Evolutionary conservation across 2,329 filamentous ascomycete species (phyloP).

Genomic region (Neofusicoccum laricinum): DNA sequence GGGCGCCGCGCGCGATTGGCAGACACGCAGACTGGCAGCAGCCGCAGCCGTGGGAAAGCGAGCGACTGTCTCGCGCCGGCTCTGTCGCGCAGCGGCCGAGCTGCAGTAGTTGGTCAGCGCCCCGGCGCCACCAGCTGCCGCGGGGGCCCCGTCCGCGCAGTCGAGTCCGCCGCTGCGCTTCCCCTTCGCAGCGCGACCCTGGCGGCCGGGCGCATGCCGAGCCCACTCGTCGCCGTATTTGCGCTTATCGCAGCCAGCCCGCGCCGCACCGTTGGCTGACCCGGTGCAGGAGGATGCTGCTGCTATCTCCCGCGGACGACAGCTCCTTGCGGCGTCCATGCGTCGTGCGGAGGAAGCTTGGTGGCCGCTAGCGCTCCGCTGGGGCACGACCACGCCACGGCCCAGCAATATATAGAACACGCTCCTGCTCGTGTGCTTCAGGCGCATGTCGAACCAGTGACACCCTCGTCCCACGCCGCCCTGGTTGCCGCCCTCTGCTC

Average conservation of each 20-base stretch:
- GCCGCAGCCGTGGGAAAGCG: neutral
- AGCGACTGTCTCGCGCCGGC: neutral
- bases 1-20: neutral
- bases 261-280: neutral
- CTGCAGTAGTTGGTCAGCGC: neutral
- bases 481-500: neutral
- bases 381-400: conserved; percentile 11
- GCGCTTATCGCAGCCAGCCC: neutral
- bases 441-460: neutral
- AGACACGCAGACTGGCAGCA: neutral
- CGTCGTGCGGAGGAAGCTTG: conserved; percentile 6
- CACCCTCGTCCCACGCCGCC: neutral
- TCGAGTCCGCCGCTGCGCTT: no score
- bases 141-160: neutral
- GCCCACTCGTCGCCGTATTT: neutral
- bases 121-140: neutral
- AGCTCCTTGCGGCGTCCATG: conserved; percentile 9
- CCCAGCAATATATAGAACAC: conserved; percentile 8
- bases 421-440: conserved; percentile 3
- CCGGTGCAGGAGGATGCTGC: neutral
- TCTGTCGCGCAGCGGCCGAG: neutral
- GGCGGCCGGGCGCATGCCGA: neutral
- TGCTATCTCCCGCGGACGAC: neutral
- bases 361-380: neutral
- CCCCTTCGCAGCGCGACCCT: no score